Percentiles rank a stretch among this genome's conserved stretches.
Evolutionary conservation across 192 early-diverging fungal genomes (phyloP).

Genomic region (Umbelopsis vinacea): DNA sequence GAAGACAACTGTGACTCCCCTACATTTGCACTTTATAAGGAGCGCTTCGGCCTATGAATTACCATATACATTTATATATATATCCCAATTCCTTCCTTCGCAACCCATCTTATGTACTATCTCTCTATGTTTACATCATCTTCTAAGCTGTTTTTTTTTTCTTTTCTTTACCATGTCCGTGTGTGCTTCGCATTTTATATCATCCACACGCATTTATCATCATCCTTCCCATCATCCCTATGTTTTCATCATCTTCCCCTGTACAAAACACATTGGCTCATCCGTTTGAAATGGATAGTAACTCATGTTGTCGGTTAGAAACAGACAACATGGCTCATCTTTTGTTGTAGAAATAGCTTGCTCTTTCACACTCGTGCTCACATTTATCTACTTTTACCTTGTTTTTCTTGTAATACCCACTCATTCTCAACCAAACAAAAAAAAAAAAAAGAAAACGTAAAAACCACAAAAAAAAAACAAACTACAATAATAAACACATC

Average conservation of each 20-base stretch:
- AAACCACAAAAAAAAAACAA: too few relatives aligned
- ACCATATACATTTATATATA: background rate
- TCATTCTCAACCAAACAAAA: background rate
- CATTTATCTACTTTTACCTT: background rate
- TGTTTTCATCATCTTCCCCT: background rate
- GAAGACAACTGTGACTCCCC: conserved; percentile 13
- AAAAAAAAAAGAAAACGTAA: background rate
- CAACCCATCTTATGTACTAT: background rate
- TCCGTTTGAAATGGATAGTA: conserved; percentile 10
- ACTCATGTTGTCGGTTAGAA: conserved; percentile 16
- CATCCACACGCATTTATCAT: background rate
- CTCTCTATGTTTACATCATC: background rate
- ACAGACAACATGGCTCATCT: background rate
- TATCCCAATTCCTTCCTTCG: background rate
- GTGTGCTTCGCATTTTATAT: background rate
- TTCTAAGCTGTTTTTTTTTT: background rate
- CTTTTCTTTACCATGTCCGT: background rate
- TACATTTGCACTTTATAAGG: conserved; percentile 19
- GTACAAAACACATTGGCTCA: background rate
- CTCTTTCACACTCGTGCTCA: background rate
- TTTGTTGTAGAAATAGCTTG: conserved; percentile 19
- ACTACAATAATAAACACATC: too few relatives aligned
- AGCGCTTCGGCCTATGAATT: conserved; percentile 10
- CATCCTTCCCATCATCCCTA: background rate
- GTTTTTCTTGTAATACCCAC: background rate